phyloP scores from a whole-genome alignment of 176 grass and related monocot genomes.

The Oropetium thomaeum region DNA sequence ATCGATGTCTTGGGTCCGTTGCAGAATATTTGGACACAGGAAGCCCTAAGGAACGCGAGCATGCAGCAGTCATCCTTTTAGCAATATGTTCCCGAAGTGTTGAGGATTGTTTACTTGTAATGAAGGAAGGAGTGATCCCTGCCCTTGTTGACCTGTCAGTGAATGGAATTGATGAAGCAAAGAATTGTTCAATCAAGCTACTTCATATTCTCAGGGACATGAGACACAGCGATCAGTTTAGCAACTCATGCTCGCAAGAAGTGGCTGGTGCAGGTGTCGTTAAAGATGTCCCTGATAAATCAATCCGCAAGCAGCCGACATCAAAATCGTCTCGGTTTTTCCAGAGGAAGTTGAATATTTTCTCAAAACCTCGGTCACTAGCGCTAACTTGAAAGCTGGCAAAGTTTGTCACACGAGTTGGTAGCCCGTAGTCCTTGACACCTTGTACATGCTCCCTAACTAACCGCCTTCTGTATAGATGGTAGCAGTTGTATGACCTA shows the following conservation, averaged over 20 bases:
- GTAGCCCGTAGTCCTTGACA: constrained; percentile 21
- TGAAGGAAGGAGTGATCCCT: constrained; percentile 93
- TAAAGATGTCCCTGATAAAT: constrained; percentile 27
- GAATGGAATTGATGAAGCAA: constrained; percentile 69
- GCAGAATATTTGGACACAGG: constrained; percentile 73
- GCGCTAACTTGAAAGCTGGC: constrained; percentile 24
- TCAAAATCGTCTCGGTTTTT: constrained; percentile 68
- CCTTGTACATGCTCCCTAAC: constrained; percentile 46
- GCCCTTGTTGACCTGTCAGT: constrained; percentile 78
- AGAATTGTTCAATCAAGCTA: constrained; percentile 54
- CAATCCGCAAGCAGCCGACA: constrained; percentile 30
- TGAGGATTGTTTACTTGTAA: constrained; percentile 68
- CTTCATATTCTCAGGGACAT: constrained; percentile 76
- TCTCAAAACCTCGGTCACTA: constrained; percentile 55
- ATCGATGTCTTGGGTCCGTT: constrained; percentile 61
- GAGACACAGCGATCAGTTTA: constrained; percentile 48
- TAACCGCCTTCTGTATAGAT: constrained; percentile 42
- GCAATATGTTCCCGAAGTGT: constrained; percentile 55
- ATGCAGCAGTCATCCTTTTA: constrained; percentile 61
- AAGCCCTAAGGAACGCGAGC: constrained; percentile 57
- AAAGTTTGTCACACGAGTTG: constrained; percentile 5
- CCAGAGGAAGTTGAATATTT: constrained; percentile 58
- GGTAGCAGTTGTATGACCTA: constrained; percentile 26
- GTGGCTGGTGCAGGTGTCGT: constrained; percentile 22
- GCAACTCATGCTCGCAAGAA: constrained; percentile 46